Evolutionary conservation across 2,329 filamentous ascomycete species (phyloP).

Genomic region (Emmonsia crescens): DNA sequence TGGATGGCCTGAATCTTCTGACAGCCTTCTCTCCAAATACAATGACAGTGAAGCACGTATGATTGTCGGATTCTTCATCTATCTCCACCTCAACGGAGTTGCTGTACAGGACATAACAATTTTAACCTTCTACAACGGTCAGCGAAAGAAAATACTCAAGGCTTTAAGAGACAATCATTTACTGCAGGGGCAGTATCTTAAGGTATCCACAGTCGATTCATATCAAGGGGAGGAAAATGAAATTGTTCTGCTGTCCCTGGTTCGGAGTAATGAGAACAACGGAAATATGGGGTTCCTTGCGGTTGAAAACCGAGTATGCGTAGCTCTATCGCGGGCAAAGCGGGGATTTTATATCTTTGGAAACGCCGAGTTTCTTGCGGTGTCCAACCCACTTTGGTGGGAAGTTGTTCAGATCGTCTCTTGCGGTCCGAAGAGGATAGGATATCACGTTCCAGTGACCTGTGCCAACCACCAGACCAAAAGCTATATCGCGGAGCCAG

Average conservation of each 20-base stretch:
- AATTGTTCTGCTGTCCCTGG: conserved; percentile 67
- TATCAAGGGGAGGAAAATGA: conserved; percentile 91
- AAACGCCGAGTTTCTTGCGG: conserved; percentile 48
- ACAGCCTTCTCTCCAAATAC: conserved; percentile 53
- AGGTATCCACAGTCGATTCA: conserved; percentile 72
- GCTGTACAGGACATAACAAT: conserved; percentile 56
- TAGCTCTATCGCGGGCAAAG: conserved; percentile 58
- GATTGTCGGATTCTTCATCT: conserved; percentile 59
- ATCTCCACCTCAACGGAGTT: conserved; percentile 60
- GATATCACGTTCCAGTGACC: conserved; percentile 48
- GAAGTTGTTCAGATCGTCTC: conserved; percentile 38
- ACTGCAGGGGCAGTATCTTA: conserved; percentile 38
- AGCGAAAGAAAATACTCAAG: conserved; percentile 54
- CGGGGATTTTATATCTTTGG: conserved; percentile 79
- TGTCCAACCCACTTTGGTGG: conserved; percentile 41
- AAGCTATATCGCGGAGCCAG: conserved; percentile 32
- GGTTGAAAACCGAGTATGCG: conserved; percentile 52
- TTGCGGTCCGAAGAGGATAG: conserved; percentile 28
- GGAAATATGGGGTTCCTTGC: conserved; percentile 61
- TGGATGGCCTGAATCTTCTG: conserved; percentile 52
- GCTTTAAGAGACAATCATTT: conserved; percentile 33
- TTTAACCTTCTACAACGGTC: conserved; percentile 80
- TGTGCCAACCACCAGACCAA: conserved; percentile 50
- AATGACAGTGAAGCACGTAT: conserved; percentile 67
- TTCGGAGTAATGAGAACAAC: conserved; percentile 51